Conservation (phyloP, 2,329 filamentous ascomycete genomes). For the Fusarium gaditjirri region DNA sequence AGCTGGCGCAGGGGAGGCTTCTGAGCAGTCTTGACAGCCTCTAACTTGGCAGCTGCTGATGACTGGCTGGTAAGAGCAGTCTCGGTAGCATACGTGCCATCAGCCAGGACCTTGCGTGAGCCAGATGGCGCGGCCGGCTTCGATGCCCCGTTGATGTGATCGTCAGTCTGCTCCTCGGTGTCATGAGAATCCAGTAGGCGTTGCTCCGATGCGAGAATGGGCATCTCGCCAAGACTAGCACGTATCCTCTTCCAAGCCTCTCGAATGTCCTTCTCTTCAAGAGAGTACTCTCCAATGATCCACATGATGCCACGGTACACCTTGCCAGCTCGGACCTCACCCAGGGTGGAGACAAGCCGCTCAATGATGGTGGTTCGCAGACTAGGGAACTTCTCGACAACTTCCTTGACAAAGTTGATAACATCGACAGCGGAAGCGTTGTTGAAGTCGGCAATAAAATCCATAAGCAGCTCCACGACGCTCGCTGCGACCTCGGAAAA, state of each 20-base stretch:
- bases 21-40: constrained; percentile 95
- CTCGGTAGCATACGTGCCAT: constrained; percentile 97
- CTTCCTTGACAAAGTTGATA: constrained; percentile 98
- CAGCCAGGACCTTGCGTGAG: constrained; percentile 90
- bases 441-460: constrained; percentile 98
- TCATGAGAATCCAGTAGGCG: constrained; percentile 88
- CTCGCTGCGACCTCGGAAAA: constrained; percentile 98
- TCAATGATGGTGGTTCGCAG: constrained; percentile 88
- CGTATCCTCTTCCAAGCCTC: constrained; percentile 98
- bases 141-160: constrained; percentile 82
- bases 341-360: constrained; percentile 87
- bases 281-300: constrained; percentile 97
- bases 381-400: constrained; percentile 96
- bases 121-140: constrained; percentile 82
- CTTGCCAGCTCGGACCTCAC: constrained; percentile 94
- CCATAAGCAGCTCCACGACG: constrained; percentile 97
- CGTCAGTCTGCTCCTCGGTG: constrained; percentile 69
- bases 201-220: constrained; percentile 95
- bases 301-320: constrained; percentile 96
- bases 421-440: constrained; percentile 97
- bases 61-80: constrained; percentile 95
- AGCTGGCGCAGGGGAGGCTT: constrained; percentile 95
- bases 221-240: constrained; percentile 93
- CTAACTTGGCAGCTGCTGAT: constrained; percentile 86
- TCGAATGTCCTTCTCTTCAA: constrained; percentile 92